Percentiles rank a stretch among this genome's conserved stretches.
These are phyloP conservation scores for Agaricus blazei DNA, from an alignment of 768 basidiomycete species.

Conservation along the genomic window DNA sequence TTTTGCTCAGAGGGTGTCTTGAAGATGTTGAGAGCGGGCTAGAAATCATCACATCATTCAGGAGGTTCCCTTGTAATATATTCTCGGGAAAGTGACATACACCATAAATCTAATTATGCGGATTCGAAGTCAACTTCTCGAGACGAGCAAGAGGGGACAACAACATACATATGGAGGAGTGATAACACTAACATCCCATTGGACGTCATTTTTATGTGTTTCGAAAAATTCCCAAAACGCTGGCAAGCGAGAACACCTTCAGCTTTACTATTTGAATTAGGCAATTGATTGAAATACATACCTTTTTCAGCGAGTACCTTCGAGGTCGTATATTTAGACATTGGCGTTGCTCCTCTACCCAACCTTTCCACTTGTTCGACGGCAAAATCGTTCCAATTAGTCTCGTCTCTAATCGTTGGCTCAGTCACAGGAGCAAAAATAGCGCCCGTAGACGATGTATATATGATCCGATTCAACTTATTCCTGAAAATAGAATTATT, in stretches of 20 bases:
- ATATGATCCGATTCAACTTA: constrained; percentile 5
- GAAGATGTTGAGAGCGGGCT: not conserved
- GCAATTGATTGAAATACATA: not conserved
- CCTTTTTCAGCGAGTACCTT: constrained; percentile 8
- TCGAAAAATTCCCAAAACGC: constrained; percentile 9
- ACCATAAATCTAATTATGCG: too few species aligned
- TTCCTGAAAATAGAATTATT: not conserved
- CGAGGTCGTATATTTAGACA: constrained; percentile 8
- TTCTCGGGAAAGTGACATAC: too few species aligned
- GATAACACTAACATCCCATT: constrained; percentile 9
- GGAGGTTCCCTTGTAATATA: too few species aligned
- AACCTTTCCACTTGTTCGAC: not conserved
- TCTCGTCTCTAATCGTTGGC: not conserved
- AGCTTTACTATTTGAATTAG: too few species aligned
- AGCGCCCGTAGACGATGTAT: constrained; percentile 6
- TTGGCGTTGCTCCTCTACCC: not conserved
- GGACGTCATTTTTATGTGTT: constrained; percentile 1
- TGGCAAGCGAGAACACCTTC: not conserved
- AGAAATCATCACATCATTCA: not conserved
- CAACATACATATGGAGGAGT: constrained; percentile 1
- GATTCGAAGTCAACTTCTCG: not conserved
- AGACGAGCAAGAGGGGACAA: not conserved
- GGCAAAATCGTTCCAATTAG: constrained; percentile 3
- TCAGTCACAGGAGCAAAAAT: not conserved
- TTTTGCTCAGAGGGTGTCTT: not conserved